Conservation (phyloP, 2,329 filamentous ascomycete genomes). For the Plenodomus lindquistii region DNA sequence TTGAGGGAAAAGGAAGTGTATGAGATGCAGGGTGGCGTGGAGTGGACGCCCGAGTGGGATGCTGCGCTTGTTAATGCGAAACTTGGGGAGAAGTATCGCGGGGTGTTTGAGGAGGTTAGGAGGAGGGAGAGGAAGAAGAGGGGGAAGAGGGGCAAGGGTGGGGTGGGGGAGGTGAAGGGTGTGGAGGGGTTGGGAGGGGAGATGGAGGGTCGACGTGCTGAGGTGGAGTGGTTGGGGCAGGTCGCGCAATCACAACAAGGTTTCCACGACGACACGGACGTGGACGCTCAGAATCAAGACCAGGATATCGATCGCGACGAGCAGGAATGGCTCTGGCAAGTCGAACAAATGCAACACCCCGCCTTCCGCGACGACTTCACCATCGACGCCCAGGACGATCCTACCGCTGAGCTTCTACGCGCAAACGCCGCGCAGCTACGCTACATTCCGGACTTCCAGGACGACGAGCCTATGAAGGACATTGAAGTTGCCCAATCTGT, state of each 20-base stretch:
- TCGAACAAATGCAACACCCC: background rate
- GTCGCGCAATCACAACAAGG: background rate
- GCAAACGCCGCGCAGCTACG: background rate
- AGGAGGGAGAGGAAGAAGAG: constrained; percentile 5
- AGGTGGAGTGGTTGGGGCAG: background rate
- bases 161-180: background rate
- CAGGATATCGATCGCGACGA: constrained; percentile 2
- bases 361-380: background rate
- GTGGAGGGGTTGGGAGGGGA: constrained; percentile 1
- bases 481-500: background rate
- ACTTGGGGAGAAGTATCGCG: constrained; percentile 33
- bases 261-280: background rate
- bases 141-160: background rate
- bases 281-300: constrained; percentile 1
- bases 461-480: background rate
- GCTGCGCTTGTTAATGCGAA: constrained; percentile 31
- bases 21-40: constrained; percentile 20
- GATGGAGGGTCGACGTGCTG: constrained; percentile 3
- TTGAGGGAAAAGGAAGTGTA: constrained; percentile 20
- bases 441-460: background rate
- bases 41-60: constrained; percentile 24
- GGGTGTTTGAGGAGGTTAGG: constrained; percentile 20
- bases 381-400: background rate
- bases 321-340: background rate
- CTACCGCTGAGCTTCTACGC: background rate